Conservation (phyloP, 192 early-diverging fungal genomes). For the Helicostylum pulchrum region DNA sequence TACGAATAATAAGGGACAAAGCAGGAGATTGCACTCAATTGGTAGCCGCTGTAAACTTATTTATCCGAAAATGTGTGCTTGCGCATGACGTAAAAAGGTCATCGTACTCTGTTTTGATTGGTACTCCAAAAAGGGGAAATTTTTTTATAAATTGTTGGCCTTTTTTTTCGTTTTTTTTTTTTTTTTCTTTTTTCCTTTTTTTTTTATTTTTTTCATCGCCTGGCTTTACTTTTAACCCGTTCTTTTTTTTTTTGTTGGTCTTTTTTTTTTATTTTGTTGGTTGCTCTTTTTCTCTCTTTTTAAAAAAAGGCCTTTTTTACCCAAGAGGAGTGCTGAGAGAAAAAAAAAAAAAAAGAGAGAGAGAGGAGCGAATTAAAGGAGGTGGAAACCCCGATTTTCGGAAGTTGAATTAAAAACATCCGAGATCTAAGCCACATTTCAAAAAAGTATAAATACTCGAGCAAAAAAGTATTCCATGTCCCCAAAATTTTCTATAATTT, state of each 20-base stretch:
- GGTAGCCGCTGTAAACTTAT: no score
- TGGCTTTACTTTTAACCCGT: no score
- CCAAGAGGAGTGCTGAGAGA: not conserved
- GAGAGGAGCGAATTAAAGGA: not conserved
- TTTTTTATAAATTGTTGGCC: no score
- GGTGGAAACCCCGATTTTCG: not conserved
- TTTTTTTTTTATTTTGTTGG: not conserved
- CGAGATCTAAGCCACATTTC: slow-evolving; percentile 21
- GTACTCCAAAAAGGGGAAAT: no score
- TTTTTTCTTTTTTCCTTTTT: slow-evolving; percentile 10
- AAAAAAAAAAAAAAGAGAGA: not conserved
- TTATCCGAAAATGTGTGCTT: no score
- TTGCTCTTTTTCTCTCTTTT: no score
- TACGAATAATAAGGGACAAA: no score
- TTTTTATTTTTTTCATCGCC: no score
- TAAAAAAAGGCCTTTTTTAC: no score
- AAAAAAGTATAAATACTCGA: slow-evolving; percentile 31
- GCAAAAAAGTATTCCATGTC: slow-evolving; percentile 10
- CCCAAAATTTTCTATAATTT: not conserved
- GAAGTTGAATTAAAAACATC: slow-evolving; percentile 12
- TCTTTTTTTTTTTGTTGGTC: slow-evolving; percentile 1
- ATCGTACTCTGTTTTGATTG: no score
- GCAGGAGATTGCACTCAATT: no score
- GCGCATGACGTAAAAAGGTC: no score
- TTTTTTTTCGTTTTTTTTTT: slow-evolving; percentile 19